These are phyloP conservation scores for Cicer bijugum DNA, from an alignment of 306 rosid genomes.

Conservation along the genomic window DNA sequence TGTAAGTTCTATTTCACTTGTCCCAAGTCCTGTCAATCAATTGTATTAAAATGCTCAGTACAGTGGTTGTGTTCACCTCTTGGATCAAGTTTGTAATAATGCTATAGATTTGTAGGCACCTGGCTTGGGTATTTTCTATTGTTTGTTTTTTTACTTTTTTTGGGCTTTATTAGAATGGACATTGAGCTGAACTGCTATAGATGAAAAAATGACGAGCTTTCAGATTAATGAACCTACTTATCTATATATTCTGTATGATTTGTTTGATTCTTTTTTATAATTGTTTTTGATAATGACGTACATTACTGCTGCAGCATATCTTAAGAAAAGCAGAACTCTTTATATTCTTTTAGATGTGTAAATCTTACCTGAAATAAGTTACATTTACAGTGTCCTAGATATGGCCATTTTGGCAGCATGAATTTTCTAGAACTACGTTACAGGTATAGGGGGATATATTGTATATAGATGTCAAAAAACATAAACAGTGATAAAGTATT, in stretches of 20 bases:
- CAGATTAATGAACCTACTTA: conserved; percentile 1
- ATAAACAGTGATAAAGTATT: background rate
- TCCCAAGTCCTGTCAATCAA: conserved; percentile 3
- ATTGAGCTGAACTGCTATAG: conserved; percentile 2
- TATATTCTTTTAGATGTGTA: conserved; percentile 7
- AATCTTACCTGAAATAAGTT: background rate
- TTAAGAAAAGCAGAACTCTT: conserved; percentile 14
- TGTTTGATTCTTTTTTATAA: background rate
- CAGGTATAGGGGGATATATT: background rate
- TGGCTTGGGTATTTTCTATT: conserved; percentile 9
- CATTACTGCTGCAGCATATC: conserved; percentile 20
- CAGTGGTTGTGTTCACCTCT: conserved; percentile 25
- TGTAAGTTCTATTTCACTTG: conserved; percentile 55
- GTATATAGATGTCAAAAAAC: background rate
- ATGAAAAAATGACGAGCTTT: conserved; percentile 27
- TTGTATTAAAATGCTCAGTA: conserved; percentile 32
- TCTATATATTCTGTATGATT: conserved; percentile 6
- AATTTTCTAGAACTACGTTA: background rate
- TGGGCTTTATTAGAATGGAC: conserved; percentile 13
- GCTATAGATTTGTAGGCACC: background rate
- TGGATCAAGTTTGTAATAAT: conserved; percentile 25
- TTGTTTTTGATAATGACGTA: background rate
- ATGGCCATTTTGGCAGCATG: conserved; percentile 4
- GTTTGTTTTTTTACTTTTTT: background rate
- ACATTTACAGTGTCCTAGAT: background rate